Percentiles rank a stretch among this genome's conserved stretches.
These are phyloP conservation scores for Kodamaea fungicola DNA, from an alignment of 1,139 yeast genomes.

Conservation along the genomic window DNA sequence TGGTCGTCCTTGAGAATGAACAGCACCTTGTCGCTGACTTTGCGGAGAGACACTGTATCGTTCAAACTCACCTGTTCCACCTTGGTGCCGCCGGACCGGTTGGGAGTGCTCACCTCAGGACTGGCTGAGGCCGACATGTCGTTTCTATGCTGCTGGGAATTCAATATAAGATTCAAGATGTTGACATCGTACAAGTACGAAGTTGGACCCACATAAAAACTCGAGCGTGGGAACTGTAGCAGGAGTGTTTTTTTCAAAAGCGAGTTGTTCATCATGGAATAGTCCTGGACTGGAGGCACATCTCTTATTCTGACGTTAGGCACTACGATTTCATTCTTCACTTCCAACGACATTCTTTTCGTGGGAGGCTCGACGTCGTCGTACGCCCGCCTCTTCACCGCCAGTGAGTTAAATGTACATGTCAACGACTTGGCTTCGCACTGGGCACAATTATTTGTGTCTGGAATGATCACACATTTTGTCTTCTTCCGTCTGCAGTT, in stretches of 20 bases:
- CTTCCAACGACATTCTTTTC: slow-evolving; percentile 10
- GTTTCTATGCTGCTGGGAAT: slow-evolving; percentile 22
- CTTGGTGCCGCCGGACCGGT: slow-evolving; percentile 2
- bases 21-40: slow-evolving; percentile 63
- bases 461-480: slow-evolving; percentile 61
- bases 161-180: slow-evolving; percentile 51
- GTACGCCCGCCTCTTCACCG: slow-evolving; percentile 28
- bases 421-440: slow-evolving; percentile 67
- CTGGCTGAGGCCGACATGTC: slow-evolving; percentile 2
- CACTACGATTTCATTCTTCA: slow-evolving; percentile 23
- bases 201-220: slow-evolving; percentile 74
- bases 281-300: slow-evolving; percentile 53
- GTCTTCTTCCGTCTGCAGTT: slow-evolving; percentile 66
- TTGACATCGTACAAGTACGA: slow-evolving; percentile 60
- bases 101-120: slow-evolving; percentile 12
- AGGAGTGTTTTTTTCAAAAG: slow-evolving; percentile 42
- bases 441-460: slow-evolving; percentile 57
- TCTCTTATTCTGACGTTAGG: slow-evolving; percentile 56
- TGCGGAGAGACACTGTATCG: slow-evolving; percentile 56
- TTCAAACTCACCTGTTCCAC: slow-evolving; percentile 64
- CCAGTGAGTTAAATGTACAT: slow-evolving; percentile 49
- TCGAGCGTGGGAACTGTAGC: slow-evolving; percentile 69
- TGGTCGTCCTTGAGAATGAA: slow-evolving; percentile 71
- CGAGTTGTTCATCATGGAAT: slow-evolving; percentile 49
- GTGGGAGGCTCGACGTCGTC: slow-evolving; percentile 14